phyloP scores from a whole-genome alignment of 129 eudicot genomes.

The Saposhnikovia divaricata region DNA sequence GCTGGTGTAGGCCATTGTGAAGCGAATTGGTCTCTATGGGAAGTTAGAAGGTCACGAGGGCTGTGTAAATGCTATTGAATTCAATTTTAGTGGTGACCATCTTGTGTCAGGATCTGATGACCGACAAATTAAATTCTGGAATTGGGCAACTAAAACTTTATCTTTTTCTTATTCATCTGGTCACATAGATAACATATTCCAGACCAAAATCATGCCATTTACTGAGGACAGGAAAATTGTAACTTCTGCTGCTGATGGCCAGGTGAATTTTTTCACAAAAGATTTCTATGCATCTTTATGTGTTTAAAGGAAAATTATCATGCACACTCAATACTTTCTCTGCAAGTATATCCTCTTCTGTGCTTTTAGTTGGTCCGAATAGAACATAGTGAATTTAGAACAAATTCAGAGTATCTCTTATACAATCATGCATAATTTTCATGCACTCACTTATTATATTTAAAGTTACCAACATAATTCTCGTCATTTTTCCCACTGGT shows the following conservation, averaged over 20 bases:
- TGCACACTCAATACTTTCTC: not conserved
- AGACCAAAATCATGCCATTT: conserved; percentile 67
- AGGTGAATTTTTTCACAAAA: conserved; percentile 27
- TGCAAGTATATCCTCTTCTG: not conserved
- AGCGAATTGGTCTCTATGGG: conserved; percentile 53
- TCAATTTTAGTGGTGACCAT: conserved; percentile 56
- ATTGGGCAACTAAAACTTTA: conserved; percentile 44
- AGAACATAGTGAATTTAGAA: not conserved
- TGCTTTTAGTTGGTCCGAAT: not conserved
- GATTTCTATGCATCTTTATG: not conserved
- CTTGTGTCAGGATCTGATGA: conserved; percentile 90
- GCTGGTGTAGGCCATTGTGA: conserved; percentile 47
- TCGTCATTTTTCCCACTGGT: not conserved
- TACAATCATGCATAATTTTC: not conserved
- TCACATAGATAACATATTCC: conserved; percentile 62
- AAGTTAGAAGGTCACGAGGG: conserved; percentile 66
- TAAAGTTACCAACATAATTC: not conserved
- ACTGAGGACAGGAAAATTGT: conserved; percentile 62
- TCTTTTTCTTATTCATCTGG: conserved; percentile 63
- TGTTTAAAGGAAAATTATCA: not conserved
- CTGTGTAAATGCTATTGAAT: conserved; percentile 69
- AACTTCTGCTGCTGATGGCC: conserved; percentile 87
- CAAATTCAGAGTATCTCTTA: not conserved
- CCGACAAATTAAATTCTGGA: conserved; percentile 51
- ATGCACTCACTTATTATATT: not conserved